phyloP scores from a whole-genome alignment of 2,329 filamentous ascomycete species.

The Diaporthe amygdali region DNA sequence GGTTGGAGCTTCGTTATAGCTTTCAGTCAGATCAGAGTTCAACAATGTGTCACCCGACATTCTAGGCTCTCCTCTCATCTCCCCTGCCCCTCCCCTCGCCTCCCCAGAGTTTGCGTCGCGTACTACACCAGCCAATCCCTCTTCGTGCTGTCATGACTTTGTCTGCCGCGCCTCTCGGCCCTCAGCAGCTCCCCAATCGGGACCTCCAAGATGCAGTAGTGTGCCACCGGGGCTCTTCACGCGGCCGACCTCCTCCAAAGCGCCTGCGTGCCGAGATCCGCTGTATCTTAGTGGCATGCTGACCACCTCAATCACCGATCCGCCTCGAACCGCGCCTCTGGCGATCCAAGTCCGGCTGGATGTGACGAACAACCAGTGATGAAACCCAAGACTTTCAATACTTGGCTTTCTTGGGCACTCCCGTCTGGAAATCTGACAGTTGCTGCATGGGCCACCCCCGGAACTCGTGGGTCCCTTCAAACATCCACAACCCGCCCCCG shows the following conservation, averaged over 20 bases:
- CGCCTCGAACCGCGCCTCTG: slow-evolving; percentile 8
- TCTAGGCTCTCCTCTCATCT: not conserved
- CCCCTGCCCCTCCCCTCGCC: not conserved
- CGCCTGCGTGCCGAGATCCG: slow-evolving; percentile 11
- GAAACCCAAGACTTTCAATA: slow-evolving; percentile 15
- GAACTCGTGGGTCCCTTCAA: not conserved
- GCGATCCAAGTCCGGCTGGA: not conserved
- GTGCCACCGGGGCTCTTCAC: not conserved
- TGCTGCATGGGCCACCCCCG: not conserved
- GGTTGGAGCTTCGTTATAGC: not conserved
- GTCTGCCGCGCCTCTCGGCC: not conserved
- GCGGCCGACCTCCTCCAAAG: not conserved
- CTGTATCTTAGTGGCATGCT: not conserved
- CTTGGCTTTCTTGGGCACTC: not conserved
- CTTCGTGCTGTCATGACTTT: slow-evolving; percentile 5
- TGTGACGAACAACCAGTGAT: not conserved
- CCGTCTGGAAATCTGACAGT: not conserved
- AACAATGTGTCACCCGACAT: not conserved
- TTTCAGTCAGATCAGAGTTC: not conserved
- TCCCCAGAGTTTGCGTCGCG: not conserved
- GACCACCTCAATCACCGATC: not conserved
- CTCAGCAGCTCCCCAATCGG: slow-evolving; percentile 5
- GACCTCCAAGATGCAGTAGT: not conserved
- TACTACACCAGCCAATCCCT: not conserved
- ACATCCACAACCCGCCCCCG: not conserved